These are phyloP conservation scores for Pulveroboletus sp. DNA, from an alignment of 768 basidiomycete genomes.

Conservation along the genomic window DNA sequence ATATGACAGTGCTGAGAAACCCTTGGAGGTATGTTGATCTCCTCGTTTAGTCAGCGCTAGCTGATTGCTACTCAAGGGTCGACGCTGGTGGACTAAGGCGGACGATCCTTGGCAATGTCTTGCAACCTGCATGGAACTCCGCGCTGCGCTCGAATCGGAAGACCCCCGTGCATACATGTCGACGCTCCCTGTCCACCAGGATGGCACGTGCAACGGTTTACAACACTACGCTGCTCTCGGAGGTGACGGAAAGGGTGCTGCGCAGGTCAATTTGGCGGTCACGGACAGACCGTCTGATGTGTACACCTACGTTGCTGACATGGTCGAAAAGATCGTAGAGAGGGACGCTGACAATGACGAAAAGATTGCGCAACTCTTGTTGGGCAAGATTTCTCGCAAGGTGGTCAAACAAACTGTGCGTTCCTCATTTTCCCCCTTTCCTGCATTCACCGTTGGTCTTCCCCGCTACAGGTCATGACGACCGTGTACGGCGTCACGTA, in stretches of 20 bases:
- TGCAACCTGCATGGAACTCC: conserved; percentile 88
- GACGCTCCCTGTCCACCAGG: conserved; percentile 89
- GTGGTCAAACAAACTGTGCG: conserved; percentile 95
- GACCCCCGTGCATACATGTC: conserved; percentile 57
- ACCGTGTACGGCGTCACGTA: conserved; percentile 98
- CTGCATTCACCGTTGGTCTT: neutral
- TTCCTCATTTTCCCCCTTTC: conserved; percentile 2
- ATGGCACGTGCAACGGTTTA: conserved; percentile 96
- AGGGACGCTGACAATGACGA: conserved; percentile 52
- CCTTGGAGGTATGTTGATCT: conserved; percentile 55
- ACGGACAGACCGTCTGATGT: conserved; percentile 90
- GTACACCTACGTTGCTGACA: conserved; percentile 84
- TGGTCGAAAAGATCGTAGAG: conserved; percentile 69
- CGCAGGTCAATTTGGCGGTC: conserved; percentile 86
- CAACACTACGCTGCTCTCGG: conserved; percentile 99
- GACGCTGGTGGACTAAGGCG: conserved; percentile 84
- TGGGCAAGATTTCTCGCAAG: conserved; percentile 83
- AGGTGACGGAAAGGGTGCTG: conserved; percentile 83
- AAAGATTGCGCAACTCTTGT: conserved; percentile 53
- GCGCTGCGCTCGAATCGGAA: conserved; percentile 68
- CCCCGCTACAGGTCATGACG: conserved; percentile 84
- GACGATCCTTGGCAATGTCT: conserved; percentile 99
- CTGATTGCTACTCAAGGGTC: conserved; percentile 48
- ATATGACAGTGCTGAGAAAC: conserved; percentile 76
- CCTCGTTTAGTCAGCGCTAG: neutral